Conservation (phyloP, 345 rosid genomes). For the Dimocarpus longan region DNA sequence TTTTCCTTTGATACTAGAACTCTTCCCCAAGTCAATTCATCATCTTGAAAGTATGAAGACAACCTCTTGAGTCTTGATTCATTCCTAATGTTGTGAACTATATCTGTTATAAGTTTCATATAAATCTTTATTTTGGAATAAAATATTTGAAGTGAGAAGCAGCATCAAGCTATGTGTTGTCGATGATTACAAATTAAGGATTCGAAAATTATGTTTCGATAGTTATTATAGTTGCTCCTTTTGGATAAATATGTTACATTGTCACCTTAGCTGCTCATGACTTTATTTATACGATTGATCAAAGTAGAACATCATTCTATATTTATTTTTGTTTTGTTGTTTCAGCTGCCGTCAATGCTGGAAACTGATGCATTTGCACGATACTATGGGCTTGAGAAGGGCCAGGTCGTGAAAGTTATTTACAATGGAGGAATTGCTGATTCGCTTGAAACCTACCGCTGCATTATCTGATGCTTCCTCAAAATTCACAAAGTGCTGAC, state of each 20-base stretch:
- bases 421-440: slow-evolving; percentile 33
- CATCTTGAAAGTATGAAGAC: background rate
- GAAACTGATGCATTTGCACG: slow-evolving; percentile 39
- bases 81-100: background rate
- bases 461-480: slow-evolving; percentile 23
- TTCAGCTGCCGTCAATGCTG: slow-evolving; percentile 43
- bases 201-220: background rate
- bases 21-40: background rate
- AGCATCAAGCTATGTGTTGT: background rate
- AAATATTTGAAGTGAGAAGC: background rate
- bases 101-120: background rate
- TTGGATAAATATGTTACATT: background rate
- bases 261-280: background rate
- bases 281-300: background rate
- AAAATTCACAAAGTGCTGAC: background rate
- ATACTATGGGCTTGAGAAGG: slow-evolving; percentile 46
- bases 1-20: background rate
- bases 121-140: background rate
- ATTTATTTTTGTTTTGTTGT: background rate
- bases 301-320: background rate
- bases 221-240: background rate
- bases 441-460: slow-evolving; percentile 37
- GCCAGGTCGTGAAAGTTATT: slow-evolving; percentile 44
- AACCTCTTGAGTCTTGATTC: background rate
- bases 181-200: background rate